Evolutionary conservation across 495 filamentous ascomycete genomes (phyloP), one percentile per base, ranked within the genome.

Genomic region (Penicillium waksmanii): DNA sequence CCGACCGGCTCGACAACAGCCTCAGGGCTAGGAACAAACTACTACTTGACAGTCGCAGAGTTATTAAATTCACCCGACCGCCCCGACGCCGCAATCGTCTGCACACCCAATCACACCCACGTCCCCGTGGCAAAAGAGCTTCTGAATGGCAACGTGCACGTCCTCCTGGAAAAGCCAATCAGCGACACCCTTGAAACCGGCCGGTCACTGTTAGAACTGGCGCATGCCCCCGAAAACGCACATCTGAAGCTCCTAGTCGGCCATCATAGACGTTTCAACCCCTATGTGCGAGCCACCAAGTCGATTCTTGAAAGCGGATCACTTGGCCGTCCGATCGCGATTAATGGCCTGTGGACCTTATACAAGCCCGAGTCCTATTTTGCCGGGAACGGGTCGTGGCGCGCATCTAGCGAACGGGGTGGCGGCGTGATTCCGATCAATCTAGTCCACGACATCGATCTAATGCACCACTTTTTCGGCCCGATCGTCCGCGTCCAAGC

Each of bases 221-320:
- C 63, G n/a, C 53, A 51, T 25, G 60, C 59, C 1, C 65, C 66
- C 3, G 61, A 61, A 23, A 51, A 62, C 9, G 55, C 68, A 36
- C 66, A 75, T 9, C 66, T 80, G n/a, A 77, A 80, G 21, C 62
- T 85, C 6, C 71, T 86, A 5, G 81, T 85, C 43, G 85, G 84
- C 42, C 84, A 87, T 64, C 84, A 87, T 65, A 77, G 84, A 15
- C 77, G 84, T 34, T 86, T 86, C 70, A 86, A 87, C 61, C 79
- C 80, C 2, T 86, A 84, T 65, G 72, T 85, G 1, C 66, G 72
- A 3, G 73, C 79, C 9, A 78, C 82, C 0, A 85, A 83, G 55
- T 60, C 72, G 31, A 66, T 77, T 8, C 57, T 87, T 5, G 60
- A 64, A 17, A 21, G 67, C 1, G 68, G 73, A 2, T 68, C 68